Base-by-base conservation (phyloP, 345 rosid species). In the Gossypium herbaceum region DNA sequence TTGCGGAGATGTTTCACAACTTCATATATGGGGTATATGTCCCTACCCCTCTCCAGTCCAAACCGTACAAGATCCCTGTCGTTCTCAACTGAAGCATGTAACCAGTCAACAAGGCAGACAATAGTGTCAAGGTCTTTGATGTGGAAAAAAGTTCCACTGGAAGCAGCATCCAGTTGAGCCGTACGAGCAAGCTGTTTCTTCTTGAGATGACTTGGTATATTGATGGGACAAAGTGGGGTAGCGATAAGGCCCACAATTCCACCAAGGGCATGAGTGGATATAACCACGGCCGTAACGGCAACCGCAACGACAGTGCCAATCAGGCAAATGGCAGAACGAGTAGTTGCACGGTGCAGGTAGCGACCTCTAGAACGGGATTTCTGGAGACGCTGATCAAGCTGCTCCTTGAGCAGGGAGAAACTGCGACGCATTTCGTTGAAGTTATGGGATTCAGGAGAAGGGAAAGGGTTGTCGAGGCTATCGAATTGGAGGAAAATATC, bases 151-250 rank as follows among this genome's bases (percentile, higher is more conserved):
- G 89, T 81, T 19, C 88, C 91, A 71, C 56, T 88, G 34, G 85
- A 54, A 57, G 97, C 97, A 70, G 88, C 88, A 56, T 85, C 83
- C 71, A 92, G 97, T 81, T 91, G 92, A 73, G 85, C 81, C 13
- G 78, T 77, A 78, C 76, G 84, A 70, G 84, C 83, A 55, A 76
- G 79, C 82, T 87, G 92, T 78, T 84, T 91, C 82, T 78, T 89
- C 64, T 85, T 81, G 75, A 85, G 74, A 76, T 57, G 79, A 76
- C 72, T 60, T 43, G 91, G 86, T 69, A 83, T 81, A 76, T 60
- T 82, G 12, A 85, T 72, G 48, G 78, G 65, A 76, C 90, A 83
- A 19, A 84, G 63, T 7, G 92, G 91, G 72, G 82, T 82, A 59
- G 90, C 86, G 41, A 85, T 44, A 76, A 78, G 76, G 48, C 81